Percentiles rank a stretch among this genome's conserved stretches.
These are phyloP conservation scores for Diplodia corticola DNA, from an alignment of 2,329 filamentous ascomycete species.

Conservation along the genomic window DNA sequence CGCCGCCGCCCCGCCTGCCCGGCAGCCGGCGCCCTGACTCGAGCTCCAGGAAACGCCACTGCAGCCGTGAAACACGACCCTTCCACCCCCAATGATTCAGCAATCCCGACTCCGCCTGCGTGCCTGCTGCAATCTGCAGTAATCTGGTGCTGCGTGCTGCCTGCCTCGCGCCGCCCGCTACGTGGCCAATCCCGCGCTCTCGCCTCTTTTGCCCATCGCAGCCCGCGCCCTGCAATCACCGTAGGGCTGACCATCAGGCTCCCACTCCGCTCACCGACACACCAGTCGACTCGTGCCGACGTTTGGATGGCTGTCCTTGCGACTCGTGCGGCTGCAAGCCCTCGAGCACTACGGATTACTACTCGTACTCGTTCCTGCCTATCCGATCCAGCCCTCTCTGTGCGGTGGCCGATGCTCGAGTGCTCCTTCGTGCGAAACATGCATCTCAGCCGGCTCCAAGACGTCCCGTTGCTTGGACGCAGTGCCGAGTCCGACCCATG, in stretches of 20 bases:
- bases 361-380: conserved; percentile 4
- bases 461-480: too few relatives aligned
- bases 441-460: neutral
- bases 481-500: neutral
- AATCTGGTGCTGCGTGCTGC: too few relatives aligned
- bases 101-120: too few relatives aligned
- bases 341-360: too few relatives aligned
- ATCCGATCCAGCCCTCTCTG: neutral
- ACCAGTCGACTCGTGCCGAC: neutral
- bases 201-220: neutral
- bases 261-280: neutral
- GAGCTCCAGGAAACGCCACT: neutral
- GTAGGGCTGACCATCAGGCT: conserved; percentile 7
- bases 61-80: neutral
- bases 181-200: neutral
- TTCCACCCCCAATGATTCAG: neutral
- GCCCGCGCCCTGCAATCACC: conserved; percentile 2
- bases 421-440: conserved; percentile 19
- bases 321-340: neutral
- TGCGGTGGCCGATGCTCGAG: conserved; percentile 8
- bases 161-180: neutral
- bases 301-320: neutral
- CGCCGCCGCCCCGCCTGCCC: conserved; percentile 11
- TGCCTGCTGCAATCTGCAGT: too few relatives aligned
- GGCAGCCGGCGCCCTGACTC: conserved; percentile 16